A percentile compares a stretch with the other conserved stretches of the same genome.
phyloP scores from a whole-genome alignment of 2,329 filamentous ascomycete genomes.

The Colletotrichum sp. region DNA sequence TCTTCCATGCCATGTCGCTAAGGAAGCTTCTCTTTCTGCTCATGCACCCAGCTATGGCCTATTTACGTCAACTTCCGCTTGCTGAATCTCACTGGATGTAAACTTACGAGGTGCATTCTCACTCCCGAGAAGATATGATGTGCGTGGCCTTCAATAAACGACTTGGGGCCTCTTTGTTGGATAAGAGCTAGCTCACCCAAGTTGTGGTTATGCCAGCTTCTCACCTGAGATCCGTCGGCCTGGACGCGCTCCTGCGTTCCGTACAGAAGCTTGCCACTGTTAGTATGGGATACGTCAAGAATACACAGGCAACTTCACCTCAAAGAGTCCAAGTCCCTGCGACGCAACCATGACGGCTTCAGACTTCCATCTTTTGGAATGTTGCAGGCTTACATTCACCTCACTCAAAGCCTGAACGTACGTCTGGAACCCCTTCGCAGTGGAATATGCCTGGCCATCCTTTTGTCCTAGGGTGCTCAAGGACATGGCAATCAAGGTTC shows the following conservation, averaged over 20 bases:
- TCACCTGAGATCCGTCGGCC: neutral
- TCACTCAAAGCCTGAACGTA: conserved; percentile 23
- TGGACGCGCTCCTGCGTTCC: conserved; percentile 2
- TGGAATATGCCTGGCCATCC: conserved; percentile 16
- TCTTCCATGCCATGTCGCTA: conserved; percentile 33
- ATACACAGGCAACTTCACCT: conserved; percentile 1
- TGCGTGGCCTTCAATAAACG: conserved; percentile 4
- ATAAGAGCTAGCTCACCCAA: conserved; percentile 17
- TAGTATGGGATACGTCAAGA: neutral
- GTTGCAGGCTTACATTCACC: neutral
- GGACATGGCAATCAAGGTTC: conserved; percentile 24
- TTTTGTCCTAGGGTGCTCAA: conserved; percentile 22
- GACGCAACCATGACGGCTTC: conserved; percentile 7
- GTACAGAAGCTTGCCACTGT: conserved; percentile 6
- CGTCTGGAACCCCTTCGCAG: conserved; percentile 20
- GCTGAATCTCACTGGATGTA: neutral
- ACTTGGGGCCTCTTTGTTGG: neutral
- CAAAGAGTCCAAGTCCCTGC: conserved; percentile 14
- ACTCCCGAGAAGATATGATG: conserved; percentile 25
- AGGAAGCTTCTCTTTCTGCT: conserved; percentile 17
- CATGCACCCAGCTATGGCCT: neutral
- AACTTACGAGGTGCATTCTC: conserved; percentile 24
- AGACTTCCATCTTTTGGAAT: neutral
- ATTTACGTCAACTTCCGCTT: neutral
- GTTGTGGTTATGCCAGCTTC: conserved; percentile 20